Conservation (phyloP, 352 stramenopile genomes). For the Phytophthora europaea region DNA sequence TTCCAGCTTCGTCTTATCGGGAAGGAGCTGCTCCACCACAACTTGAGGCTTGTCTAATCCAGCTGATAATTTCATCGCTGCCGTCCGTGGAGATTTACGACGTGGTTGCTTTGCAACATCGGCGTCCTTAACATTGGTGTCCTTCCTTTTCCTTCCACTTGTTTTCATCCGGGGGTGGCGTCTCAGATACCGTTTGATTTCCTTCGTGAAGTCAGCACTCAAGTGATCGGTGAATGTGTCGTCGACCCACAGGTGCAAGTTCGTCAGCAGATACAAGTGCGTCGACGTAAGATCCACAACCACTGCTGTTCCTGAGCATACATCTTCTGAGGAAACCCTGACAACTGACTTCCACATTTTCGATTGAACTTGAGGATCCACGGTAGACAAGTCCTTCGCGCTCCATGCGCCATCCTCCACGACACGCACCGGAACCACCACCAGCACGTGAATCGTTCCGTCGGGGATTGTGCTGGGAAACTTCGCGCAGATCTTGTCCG, state of each 20-base stretch:
- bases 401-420: conserved; percentile 12
- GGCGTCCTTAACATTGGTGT: conserved; percentile 5
- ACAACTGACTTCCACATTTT: conserved; percentile 47
- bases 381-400: conserved; percentile 26
- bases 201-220: conserved; percentile 40
- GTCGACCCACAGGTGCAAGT: conserved; percentile 45
- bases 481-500: too few species aligned
- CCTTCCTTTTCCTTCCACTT: conserved; percentile 30
- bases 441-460: too few species aligned
- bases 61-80: conserved; percentile 25
- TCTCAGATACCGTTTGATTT: conserved; percentile 42
- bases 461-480: too few species aligned
- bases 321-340: conserved; percentile 29
- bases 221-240: conserved; percentile 28
- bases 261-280: conserved; percentile 43
- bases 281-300: conserved; percentile 43
- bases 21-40: conserved; percentile 18
- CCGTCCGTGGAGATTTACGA: conserved; percentile 12
- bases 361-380: conserved; percentile 11
- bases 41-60: conserved; percentile 19
- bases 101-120: conserved; percentile 9
- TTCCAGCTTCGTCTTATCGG: conserved; percentile 15
- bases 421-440: neutral
- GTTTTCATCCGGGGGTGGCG: conserved; percentile 30
- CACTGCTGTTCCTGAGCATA: conserved; percentile 40